phyloP scores from a whole-genome alignment of 805 yeast genomes.

The Scheffersomyces amazonensis region DNA sequence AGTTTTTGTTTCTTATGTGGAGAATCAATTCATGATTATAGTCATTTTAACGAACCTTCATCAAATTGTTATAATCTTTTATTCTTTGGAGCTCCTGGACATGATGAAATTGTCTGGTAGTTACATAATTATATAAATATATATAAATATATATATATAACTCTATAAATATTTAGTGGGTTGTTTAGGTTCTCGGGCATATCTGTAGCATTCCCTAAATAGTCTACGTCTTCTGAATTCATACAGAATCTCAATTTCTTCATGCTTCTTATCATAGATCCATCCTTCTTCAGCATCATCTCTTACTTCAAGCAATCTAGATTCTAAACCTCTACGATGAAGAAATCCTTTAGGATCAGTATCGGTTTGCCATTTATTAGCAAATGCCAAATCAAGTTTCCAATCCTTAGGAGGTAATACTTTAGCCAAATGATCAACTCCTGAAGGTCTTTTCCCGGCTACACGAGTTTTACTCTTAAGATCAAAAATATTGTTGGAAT shows the following conservation, averaged over 20 bases:
- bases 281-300: slow-evolving; percentile 42
- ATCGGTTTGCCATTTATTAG: slow-evolving; percentile 67
- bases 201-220: slow-evolving; percentile 50
- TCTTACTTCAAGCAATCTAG: slow-evolving; percentile 12
- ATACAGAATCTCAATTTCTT: slow-evolving; percentile 32
- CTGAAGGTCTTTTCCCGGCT: slow-evolving; percentile 59
- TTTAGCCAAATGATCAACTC: slow-evolving; percentile 51
- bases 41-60: slow-evolving; percentile 43
- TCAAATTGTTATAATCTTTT: slow-evolving; percentile 48
- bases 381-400: slow-evolving; percentile 56
- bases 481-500: slow-evolving; percentile 56
- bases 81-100: slow-evolving; percentile 48
- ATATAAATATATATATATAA: neutral
- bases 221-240: slow-evolving; percentile 59
- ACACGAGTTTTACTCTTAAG: slow-evolving; percentile 36
- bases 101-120: no score
- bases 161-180: neutral
- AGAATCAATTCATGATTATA: slow-evolving; percentile 25
- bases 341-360: slow-evolving; percentile 51
- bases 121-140: slow-evolving; percentile 1
- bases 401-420: slow-evolving; percentile 71
- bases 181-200: slow-evolving; percentile 15
- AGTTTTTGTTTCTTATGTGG: slow-evolving; percentile 59
- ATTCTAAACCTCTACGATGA: slow-evolving; percentile 36
- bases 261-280: slow-evolving; percentile 42